Conservation (phyloP, 2,329 filamentous ascomycete genomes). For the Rasamsonia emersonii region DNA sequence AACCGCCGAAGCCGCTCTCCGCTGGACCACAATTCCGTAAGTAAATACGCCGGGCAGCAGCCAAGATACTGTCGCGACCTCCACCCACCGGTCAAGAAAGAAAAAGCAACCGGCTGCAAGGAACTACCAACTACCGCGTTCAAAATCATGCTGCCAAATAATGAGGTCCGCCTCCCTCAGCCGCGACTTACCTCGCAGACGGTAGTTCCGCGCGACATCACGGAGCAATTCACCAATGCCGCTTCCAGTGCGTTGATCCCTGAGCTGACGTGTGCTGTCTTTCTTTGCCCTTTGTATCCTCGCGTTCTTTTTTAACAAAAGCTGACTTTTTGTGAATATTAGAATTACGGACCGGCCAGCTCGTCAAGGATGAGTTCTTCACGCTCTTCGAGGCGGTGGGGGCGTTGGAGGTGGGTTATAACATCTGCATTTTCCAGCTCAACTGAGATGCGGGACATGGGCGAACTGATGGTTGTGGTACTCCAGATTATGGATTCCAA, state of each 20-base stretch:
- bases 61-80: neutral
- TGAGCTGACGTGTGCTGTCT: neutral
- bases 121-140: slow-evolving; percentile 1
- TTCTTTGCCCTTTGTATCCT: neutral
- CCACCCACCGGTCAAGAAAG: neutral
- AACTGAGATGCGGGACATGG: slow-evolving; percentile 1
- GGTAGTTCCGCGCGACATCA: slow-evolving; percentile 43
- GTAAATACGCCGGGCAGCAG: too few relatives aligned
- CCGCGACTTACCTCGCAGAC: slow-evolving; percentile 27
- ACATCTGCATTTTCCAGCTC: slow-evolving; percentile 3
- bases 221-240: slow-evolving; percentile 45
- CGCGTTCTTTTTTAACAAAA: slow-evolving; percentile 1
- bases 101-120: neutral
- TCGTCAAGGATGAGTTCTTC: slow-evolving; percentile 90
- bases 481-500: slow-evolving; percentile 93
- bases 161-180: slow-evolving; percentile 21
- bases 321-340: too few relatives aligned
- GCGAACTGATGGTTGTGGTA: neutral
- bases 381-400: slow-evolving; percentile 91
- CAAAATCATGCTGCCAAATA: slow-evolving; percentile 26
- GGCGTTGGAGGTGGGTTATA: slow-evolving; percentile 47
- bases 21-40: too few relatives aligned
- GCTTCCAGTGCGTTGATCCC: slow-evolving; percentile 37
- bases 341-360: slow-evolving; percentile 71
- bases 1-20: too few relatives aligned